Conservation (phyloP, 352 stramenopile species). For the Pilasporangium apinafurcum region DNA sequence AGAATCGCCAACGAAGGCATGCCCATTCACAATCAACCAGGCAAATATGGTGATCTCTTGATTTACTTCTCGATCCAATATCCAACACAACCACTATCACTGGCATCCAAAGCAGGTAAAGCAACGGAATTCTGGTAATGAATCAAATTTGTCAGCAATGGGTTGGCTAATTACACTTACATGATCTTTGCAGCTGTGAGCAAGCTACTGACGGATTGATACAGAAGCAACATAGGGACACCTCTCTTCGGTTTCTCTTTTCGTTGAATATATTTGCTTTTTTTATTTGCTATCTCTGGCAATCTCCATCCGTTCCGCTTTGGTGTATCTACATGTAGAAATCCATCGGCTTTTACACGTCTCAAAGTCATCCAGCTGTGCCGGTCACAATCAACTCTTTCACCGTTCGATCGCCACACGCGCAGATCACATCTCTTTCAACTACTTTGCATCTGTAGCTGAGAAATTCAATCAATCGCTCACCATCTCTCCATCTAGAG, state of each 20-base stretch:
- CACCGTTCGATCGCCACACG: neutral
- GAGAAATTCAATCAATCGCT: neutral
- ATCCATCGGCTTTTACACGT: too few species aligned
- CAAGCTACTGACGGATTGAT: neutral
- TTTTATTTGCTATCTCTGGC: too few species aligned
- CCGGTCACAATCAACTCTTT: neutral
- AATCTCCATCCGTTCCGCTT: too few species aligned
- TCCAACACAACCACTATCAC: constrained; percentile 46
- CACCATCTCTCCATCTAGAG: constrained; percentile 38
- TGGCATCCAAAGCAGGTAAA: constrained; percentile 4
- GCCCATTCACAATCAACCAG: constrained; percentile 70
- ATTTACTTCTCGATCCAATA: constrained; percentile 93
- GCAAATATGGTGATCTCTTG: constrained; percentile 68
- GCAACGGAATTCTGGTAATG: too few species aligned
- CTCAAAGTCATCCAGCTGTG: too few species aligned
- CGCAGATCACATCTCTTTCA: neutral
- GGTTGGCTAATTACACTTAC: too few species aligned
- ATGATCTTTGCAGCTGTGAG: constrained; percentile 5
- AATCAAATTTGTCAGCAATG: too few species aligned
- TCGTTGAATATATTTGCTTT: too few species aligned
- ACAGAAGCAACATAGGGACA: neutral
- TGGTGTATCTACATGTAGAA: too few species aligned
- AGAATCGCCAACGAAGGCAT: constrained; percentile 88
- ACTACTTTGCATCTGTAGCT: neutral
- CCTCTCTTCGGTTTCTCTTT: too few species aligned